Percentiles rank a stretch among this genome's conserved stretches.
These are phyloP conservation scores for Pseudozyma tsukubaensis DNA, from an alignment of 1,284 basidiomycete species.

Conservation along the genomic window DNA sequence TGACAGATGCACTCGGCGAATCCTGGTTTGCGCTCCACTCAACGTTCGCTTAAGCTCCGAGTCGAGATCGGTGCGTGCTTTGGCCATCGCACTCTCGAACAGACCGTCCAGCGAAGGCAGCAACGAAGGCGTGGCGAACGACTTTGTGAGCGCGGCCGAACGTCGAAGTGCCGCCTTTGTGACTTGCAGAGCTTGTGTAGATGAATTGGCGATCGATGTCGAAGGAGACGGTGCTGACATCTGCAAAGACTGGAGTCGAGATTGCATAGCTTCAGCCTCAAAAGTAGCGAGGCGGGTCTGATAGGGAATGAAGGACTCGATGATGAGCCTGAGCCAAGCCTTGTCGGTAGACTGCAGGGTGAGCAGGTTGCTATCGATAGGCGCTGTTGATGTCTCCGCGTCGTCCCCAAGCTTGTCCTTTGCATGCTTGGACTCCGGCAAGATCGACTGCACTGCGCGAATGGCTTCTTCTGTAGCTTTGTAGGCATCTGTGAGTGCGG, in stretches of 20 bases:
- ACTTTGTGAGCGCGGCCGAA: constrained; percentile 29
- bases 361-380: constrained; percentile 28
- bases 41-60: constrained; percentile 16
- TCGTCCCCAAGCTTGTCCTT: constrained; percentile 12
- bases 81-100: constrained; percentile 10
- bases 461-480: constrained; percentile 34
- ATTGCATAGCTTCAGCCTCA: constrained; percentile 44
- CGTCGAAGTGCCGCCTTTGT: constrained; percentile 20
- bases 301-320: constrained; percentile 39
- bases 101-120: constrained; percentile 27
- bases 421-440: constrained; percentile 13
- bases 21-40: constrained; percentile 9
- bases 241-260: constrained; percentile 20
- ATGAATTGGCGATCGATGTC: constrained; percentile 12
- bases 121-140: constrained; percentile 28
- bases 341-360: constrained; percentile 18
- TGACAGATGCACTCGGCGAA: constrained; percentile 22
- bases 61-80: constrained; percentile 1
- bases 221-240: constrained; percentile 9
- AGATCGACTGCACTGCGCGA: constrained; percentile 15
- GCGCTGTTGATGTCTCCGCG: neutral
- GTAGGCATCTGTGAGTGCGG: constrained; percentile 28
- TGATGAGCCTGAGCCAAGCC: constrained; percentile 34
- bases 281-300: constrained; percentile 37
- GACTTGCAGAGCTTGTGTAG: constrained; percentile 18